Evolutionary conservation across 148 eudicot species (phyloP).

Genomic region (Rheum nobile): DNA sequence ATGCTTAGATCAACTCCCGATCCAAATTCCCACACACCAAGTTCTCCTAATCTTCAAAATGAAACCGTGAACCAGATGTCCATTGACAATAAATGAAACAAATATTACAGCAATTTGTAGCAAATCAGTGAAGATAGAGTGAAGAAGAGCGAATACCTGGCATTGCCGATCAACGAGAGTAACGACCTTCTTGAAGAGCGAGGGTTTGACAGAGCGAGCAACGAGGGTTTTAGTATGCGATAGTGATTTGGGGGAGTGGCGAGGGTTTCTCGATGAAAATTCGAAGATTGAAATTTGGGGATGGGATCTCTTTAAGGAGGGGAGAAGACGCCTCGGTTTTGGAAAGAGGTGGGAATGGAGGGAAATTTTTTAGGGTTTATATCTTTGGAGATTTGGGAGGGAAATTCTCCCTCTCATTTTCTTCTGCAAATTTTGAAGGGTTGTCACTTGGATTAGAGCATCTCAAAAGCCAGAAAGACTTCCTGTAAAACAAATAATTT

Average conservation of each 20-base stretch:
- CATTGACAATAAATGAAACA: background rate
- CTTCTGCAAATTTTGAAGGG: background rate
- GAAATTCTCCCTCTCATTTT: background rate
- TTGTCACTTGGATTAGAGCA: too few relatives aligned
- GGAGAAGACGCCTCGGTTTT: background rate
- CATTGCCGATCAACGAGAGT: background rate
- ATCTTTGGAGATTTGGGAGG: background rate
- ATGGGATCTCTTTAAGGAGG: background rate
- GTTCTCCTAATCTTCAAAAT: background rate
- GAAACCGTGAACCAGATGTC: background rate
- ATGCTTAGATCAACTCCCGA: background rate
- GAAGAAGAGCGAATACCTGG: background rate
- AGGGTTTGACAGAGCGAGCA: background rate
- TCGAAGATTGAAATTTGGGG: background rate
- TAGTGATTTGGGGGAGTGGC: background rate
- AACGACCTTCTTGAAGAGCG: background rate
- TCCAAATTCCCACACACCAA: background rate
- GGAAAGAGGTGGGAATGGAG: background rate
- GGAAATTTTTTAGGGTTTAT: background rate
- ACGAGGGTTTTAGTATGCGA: background rate
- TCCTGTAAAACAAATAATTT: too few relatives aligned
- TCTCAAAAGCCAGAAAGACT: too few relatives aligned
- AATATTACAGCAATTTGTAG: background rate
- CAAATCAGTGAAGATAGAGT: background rate
- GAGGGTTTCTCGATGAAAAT: background rate